These are phyloP conservation scores for Boeremia lycopersici DNA, from an alignment of 2,329 filamentous ascomycete species.

Conservation along the genomic window DNA sequence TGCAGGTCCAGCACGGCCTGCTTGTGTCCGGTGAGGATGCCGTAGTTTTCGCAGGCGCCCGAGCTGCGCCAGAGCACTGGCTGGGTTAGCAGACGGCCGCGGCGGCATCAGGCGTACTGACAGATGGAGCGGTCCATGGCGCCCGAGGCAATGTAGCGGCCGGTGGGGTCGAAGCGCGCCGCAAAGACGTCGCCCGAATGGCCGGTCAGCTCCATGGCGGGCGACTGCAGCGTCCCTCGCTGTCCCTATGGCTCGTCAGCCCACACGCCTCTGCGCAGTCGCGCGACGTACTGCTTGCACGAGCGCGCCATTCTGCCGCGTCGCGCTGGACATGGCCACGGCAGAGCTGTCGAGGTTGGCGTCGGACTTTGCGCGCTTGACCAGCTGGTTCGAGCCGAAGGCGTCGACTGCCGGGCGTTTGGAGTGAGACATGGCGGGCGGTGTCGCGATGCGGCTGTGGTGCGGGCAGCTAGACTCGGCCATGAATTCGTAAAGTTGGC, in stretches of 20 bases:
- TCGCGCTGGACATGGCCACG: conserved; percentile 63
- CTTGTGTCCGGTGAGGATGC: conserved; percentile 84
- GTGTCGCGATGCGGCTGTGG: conserved; percentile 8
- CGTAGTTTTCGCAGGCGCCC: conserved; percentile 93
- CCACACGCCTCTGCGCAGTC: conserved; percentile 22
- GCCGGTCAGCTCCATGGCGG: conserved; percentile 89
- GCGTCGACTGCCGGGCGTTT: conserved; percentile 89
- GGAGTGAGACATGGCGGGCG: conserved; percentile 75
- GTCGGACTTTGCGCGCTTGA: conserved; percentile 86
- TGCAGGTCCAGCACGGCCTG: conserved; percentile 90
- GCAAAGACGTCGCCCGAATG: conserved; percentile 85
- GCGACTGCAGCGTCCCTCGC: conserved; percentile 81
- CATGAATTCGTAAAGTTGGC: conserved; percentile 15
- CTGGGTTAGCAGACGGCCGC: conserved; percentile 20
- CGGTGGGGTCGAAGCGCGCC: conserved; percentile 86
- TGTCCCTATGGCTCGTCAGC: conserved; percentile 64
- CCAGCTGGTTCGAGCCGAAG: conserved; percentile 77
- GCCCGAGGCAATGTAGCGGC: conserved; percentile 87
- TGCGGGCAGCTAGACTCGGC: conserved; percentile 1
- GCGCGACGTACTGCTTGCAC: conserved; percentile 66
- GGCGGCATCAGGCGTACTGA: conserved; percentile 52
- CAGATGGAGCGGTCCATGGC: conserved; percentile 93
- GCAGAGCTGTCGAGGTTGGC: conserved; percentile 60
- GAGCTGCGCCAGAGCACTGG: conserved; percentile 92
- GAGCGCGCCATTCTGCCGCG: conserved; percentile 65